These are phyloP conservation scores for Aspergillus avenaceus DNA, from an alignment of 495 filamentous ascomycete species.

Conservation along the genomic window DNA sequence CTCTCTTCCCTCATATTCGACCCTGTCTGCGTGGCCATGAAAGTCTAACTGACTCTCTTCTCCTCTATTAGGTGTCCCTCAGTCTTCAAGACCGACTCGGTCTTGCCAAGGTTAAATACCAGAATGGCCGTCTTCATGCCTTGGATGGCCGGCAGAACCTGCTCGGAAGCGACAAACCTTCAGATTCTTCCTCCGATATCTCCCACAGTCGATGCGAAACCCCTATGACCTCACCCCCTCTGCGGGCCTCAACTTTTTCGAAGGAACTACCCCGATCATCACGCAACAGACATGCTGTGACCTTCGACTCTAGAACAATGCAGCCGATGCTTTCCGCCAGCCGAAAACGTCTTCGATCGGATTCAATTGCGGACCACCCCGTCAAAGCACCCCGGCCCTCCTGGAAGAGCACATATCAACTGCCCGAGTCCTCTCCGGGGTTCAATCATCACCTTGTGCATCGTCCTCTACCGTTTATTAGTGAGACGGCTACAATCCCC, in stretches of 20 bases:
- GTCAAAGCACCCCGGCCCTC: constrained; percentile 52
- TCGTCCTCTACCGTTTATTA: constrained; percentile 63
- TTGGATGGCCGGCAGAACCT: constrained; percentile 36
- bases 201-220: constrained; percentile 44
- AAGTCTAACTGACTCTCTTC: constrained; percentile 1
- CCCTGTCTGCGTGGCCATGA: background rate
- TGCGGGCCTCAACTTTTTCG: constrained; percentile 36
- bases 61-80: constrained; percentile 68
- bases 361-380: constrained; percentile 56
- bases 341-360: constrained; percentile 66
- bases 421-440: constrained; percentile 80
- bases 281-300: constrained; percentile 44
- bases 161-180: constrained; percentile 43
- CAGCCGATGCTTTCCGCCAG: constrained; percentile 45
- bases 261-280: constrained; percentile 44
- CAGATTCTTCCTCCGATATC: constrained; percentile 74
- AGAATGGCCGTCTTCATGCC: constrained; percentile 60
- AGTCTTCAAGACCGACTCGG: constrained; percentile 88
- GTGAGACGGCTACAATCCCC: constrained; percentile 63
- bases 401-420: constrained; percentile 70
- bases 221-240: constrained; percentile 41
- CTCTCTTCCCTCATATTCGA: background rate
- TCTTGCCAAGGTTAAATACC: constrained; percentile 92
- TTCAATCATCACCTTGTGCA: constrained; percentile 25
- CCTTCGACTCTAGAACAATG: constrained; percentile 42